Evolutionary conservation across 768 basidiomycete genomes (phyloP).

Genomic region (Panaeolus cyanescens): DNA sequence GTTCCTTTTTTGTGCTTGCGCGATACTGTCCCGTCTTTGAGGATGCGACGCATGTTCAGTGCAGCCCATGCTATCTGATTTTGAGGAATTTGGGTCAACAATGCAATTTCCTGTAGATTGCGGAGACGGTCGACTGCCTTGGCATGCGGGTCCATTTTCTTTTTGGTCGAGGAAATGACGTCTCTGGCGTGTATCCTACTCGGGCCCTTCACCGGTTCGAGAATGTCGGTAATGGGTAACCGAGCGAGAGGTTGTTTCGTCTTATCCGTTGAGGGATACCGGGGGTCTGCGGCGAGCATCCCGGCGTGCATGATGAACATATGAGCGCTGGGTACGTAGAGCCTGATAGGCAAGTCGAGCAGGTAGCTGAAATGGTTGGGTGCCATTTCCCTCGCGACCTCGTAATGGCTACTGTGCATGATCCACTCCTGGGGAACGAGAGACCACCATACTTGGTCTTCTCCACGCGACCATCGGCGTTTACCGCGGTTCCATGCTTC

Average conservation of each 20-base stretch:
- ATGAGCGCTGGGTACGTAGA: constrained; percentile 78
- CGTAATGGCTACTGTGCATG: constrained; percentile 77
- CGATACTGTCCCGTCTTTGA: constrained; percentile 40
- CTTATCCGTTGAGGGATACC: constrained; percentile 42
- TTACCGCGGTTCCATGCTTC: constrained; percentile 18
- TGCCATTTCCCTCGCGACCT: constrained; percentile 68
- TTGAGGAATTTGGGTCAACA: constrained; percentile 70
- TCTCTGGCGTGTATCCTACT: not conserved
- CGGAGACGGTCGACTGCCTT: constrained; percentile 37
- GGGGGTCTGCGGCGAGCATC: constrained; percentile 72
- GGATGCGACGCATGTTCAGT: constrained; percentile 70
- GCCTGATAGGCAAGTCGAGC: constrained; percentile 63
- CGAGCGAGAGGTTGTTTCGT: constrained; percentile 70
- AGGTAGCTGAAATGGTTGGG: constrained; percentile 68
- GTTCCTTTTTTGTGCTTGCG: constrained; percentile 53
- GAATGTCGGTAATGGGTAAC: constrained; percentile 39
- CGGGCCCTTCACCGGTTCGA: not conserved
- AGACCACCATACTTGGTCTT: constrained; percentile 43
- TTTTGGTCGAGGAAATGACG: not conserved
- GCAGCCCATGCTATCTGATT: constrained; percentile 81
- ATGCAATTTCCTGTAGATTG: constrained; percentile 61
- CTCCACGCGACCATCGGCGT: constrained; percentile 13
- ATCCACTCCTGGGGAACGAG: constrained; percentile 68
- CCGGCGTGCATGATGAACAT: constrained; percentile 84
- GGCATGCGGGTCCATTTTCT: not conserved